These are phyloP conservation scores for Mycena metata DNA, from an alignment of 768 basidiomycete genomes.

Conservation along the genomic window DNA sequence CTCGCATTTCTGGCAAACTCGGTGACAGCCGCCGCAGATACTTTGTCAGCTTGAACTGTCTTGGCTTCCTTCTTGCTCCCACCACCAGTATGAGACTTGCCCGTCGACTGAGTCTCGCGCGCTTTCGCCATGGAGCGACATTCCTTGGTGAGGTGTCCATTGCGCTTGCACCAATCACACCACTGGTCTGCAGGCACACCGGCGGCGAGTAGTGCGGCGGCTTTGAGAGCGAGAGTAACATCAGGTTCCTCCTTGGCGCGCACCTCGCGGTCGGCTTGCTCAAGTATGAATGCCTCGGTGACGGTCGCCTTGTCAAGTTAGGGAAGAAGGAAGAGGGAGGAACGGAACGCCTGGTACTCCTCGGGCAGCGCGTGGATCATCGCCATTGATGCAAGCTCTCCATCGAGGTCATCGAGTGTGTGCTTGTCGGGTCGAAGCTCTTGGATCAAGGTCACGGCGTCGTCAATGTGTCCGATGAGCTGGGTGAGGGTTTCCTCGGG, in stretches of 20 bases:
- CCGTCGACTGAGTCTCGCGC: neutral
- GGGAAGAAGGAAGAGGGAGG: constrained; percentile 28
- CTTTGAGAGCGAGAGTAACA: no score
- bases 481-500: no score
- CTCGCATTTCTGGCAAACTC: no score
- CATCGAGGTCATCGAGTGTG: no score
- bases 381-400: no score
- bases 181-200: neutral
- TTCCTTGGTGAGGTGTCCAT: constrained; percentile 17
- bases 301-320: constrained; percentile 29
- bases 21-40: no score
- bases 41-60: no score
- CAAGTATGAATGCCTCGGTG: constrained; percentile 28
- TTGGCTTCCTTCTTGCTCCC: neutral
- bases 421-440: no score
- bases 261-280: constrained; percentile 21
- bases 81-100: no score
- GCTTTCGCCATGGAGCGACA: constrained; percentile 21
- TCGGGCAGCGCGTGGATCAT: constrained; percentile 41
- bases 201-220: neutral
- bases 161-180: constrained; percentile 25
- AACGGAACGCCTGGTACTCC: constrained; percentile 34
- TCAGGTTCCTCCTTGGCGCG: no score
- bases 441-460: no score
- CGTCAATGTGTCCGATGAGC: no score